These are phyloP conservation scores for Gossypium stocksii DNA, from an alignment of 345 rosid species.

Conservation along the genomic window DNA sequence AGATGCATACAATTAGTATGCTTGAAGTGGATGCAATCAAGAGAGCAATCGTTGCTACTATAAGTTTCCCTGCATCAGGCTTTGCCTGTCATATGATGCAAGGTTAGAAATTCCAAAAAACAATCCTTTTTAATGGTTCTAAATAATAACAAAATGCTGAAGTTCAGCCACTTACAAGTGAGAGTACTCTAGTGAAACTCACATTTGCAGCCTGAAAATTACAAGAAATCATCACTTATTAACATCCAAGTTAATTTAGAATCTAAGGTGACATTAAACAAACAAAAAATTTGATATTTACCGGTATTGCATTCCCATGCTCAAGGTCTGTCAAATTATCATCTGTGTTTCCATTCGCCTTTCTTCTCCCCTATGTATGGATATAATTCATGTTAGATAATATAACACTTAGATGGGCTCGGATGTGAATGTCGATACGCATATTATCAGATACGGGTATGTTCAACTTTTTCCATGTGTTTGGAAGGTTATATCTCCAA, in stretches of 20 bases:
- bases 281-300: constrained; percentile 20
- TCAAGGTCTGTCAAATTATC: constrained; percentile 49
- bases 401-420: neutral
- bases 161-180: constrained; percentile 47
- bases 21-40: constrained; percentile 73
- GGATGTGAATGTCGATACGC: too few relatives aligned
- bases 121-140: neutral
- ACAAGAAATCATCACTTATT: constrained; percentile 10
- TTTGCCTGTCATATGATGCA: constrained; percentile 45
- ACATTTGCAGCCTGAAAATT: constrained; percentile 68
- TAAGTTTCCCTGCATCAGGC: constrained; percentile 74
- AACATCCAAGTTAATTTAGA: neutral
- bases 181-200: constrained; percentile 62
- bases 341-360: constrained; percentile 18
- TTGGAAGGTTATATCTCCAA: too few relatives aligned
- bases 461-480: too few relatives aligned
- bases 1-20: constrained; percentile 50
- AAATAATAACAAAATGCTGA: neutral
- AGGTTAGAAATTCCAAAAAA: constrained; percentile 10
- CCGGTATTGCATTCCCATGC: constrained; percentile 61
- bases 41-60: constrained; percentile 66
- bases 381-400: neutral
- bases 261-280: neutral
- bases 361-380: constrained; percentile 28
- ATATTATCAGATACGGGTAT: too few relatives aligned